phyloP scores from a whole-genome alignment of 345 rosid genomes.

The Nasturtium officinale region DNA sequence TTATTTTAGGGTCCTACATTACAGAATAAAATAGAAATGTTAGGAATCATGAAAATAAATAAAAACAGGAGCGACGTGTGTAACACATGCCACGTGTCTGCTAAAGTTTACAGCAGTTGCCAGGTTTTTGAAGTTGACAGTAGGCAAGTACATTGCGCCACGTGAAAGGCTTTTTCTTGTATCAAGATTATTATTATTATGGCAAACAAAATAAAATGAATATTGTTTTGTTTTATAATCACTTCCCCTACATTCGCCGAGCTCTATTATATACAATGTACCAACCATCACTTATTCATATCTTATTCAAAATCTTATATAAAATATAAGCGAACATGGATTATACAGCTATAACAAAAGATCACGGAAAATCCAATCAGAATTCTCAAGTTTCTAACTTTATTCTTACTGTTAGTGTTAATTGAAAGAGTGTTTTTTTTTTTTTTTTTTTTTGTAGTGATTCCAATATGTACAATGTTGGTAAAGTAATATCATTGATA shows the following conservation, averaged over 20 bases:
- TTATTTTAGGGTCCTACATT: conserved; percentile 27
- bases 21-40: background rate
- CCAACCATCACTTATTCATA: conserved; percentile 31
- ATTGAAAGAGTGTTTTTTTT: background rate
- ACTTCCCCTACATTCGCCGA: conserved; percentile 1
- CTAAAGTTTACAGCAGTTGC: conserved; percentile 29
- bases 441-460: background rate
- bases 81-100: conserved; percentile 31
- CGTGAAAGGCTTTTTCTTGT: conserved; percentile 27
- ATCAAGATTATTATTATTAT: conserved; percentile 4
- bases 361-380: background rate
- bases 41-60: background rate
- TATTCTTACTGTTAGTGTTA: background rate
- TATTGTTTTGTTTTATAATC: background rate
- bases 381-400: background rate
- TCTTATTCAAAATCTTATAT: too few species aligned
- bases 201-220: background rate
- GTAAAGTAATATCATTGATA: conserved; percentile 9
- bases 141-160: conserved; percentile 44
- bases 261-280: background rate
- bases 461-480: conserved; percentile 3
- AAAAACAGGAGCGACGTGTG: conserved; percentile 26
- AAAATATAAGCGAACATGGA: too few species aligned
- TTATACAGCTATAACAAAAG: too few species aligned
- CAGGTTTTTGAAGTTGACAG: conserved; percentile 43